phyloP scores from a whole-genome alignment of 305 asterid species.

The Ilex paraguariensis region DNA sequence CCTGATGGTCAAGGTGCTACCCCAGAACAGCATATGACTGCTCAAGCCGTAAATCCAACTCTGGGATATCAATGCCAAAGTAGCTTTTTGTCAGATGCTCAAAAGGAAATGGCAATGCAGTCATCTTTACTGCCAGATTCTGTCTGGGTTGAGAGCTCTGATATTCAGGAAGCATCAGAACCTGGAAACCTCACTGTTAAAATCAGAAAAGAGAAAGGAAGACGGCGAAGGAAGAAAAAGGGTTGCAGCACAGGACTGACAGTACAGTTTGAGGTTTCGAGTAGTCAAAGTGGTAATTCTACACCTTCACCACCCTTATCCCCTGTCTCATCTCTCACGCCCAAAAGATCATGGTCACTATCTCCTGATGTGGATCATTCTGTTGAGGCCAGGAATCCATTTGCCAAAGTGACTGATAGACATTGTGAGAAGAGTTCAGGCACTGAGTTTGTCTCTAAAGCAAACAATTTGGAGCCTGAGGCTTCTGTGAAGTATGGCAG shows the following conservation, averaged over 20 bases:
- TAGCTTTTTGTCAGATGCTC: slow-evolving; percentile 20
- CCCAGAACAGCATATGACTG: slow-evolving; percentile 11
- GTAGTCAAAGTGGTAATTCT: slow-evolving; percentile 81
- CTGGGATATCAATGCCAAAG: slow-evolving; percentile 22
- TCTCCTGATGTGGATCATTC: slow-evolving; percentile 34
- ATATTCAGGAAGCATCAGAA: slow-evolving; percentile 32
- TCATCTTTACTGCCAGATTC: slow-evolving; percentile 18
- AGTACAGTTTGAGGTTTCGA: slow-evolving; percentile 57
- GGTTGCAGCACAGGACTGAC: slow-evolving; percentile 24
- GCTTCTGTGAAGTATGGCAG: slow-evolving; percentile 15
- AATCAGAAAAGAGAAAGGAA: slow-evolving; percentile 63
- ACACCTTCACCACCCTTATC: slow-evolving; percentile 81
- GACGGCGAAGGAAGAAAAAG: slow-evolving; percentile 63
- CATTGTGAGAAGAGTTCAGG: slow-evolving; percentile 24
- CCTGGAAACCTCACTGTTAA: slow-evolving; percentile 45
- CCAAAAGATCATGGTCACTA: slow-evolving; percentile 32
- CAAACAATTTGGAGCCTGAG: slow-evolving; percentile 24
- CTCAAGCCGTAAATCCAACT: slow-evolving; percentile 13
- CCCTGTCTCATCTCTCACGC: slow-evolving; percentile 44
- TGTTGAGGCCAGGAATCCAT: slow-evolving; percentile 37
- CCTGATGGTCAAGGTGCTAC: slow-evolving; percentile 20
- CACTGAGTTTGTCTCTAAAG: slow-evolving; percentile 26
- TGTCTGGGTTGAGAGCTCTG: slow-evolving; percentile 27
- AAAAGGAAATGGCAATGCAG: slow-evolving; percentile 17
- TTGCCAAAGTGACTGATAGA: slow-evolving; percentile 21